Base-by-base conservation (phyloP, 2,329 filamentous ascomycete genomes). In the Aspergillus chevalieri region DNA sequence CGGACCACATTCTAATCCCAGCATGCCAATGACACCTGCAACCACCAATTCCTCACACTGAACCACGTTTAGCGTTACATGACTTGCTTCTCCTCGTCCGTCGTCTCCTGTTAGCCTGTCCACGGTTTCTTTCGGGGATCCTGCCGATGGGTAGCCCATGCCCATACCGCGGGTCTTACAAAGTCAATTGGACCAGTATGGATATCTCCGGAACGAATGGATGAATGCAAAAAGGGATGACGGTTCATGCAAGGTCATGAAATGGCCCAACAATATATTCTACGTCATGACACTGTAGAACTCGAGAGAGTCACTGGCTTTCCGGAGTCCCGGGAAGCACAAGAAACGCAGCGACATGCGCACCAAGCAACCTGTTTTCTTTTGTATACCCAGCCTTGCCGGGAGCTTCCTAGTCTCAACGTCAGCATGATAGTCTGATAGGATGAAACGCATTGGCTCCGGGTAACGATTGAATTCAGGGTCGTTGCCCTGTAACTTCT, bases 351-450 rank as follows among this genome's bases (percentile, higher is more conserved):
- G 17, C 15, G 5, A 30, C 4, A 30, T 30, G 9, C 26, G 26
- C 26, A 30, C 9, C 26, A 30, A 30, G 26, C 26, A 12, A 12
- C 26, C 9, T 30, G 26, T 30, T 30, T 12, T 30, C 26, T 30
- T 30, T 30, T 12, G 26, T 30, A 30, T 30, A 30, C 10, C 26
- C 3, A 30, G 26, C 26, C 26, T 30, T 30, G 45, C 53, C 54
- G 52, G 47, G 47, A 49, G 42, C 48, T 57, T 62, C 54, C 55
- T 57, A 43, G 34, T 48, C 48, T 57, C 60, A 51, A 65, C 61
- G 65, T 67, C 65, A 68, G 62, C 53, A 66, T 65, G 63, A 65
- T 60, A 55, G 54, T 52, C 17, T 41, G 38, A 15, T 17, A 36
- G 2, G 14, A 7, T n/a, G 34, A 14, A 17, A 30, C 10, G 26